A percentile compares a stretch with the other conserved stretches of the same genome.
Conservation (phyloP, 192 early-diverging fungal genomes). For the Geranomyces michiganensis region DNA sequence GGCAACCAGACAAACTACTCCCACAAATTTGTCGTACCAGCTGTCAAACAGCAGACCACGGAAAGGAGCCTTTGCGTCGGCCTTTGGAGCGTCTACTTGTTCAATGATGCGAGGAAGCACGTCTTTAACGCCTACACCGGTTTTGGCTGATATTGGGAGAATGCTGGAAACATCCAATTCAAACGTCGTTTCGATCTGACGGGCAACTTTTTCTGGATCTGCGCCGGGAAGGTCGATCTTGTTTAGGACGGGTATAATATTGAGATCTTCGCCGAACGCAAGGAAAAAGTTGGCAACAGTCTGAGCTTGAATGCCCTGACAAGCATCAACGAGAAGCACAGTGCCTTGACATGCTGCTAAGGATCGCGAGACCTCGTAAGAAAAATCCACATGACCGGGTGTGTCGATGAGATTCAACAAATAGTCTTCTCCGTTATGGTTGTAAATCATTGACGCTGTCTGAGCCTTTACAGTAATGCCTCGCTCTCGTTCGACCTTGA, state of each 20-base stretch:
- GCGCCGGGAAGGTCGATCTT: constrained; percentile 94
- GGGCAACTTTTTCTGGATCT: constrained; percentile 72
- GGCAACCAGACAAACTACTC: constrained; percentile 93
- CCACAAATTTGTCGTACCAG: constrained; percentile 97
- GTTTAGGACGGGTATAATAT: constrained; percentile 89
- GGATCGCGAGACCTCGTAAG: constrained; percentile 93
- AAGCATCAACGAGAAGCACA: constrained; percentile 88
- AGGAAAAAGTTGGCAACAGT: constrained; percentile 97
- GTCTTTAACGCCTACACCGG: constrained; percentile 59
- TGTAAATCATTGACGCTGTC: constrained; percentile 93
- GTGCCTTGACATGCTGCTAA: constrained; percentile 94
- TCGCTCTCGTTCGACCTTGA: constrained; percentile 92
- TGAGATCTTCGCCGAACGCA: constrained; percentile 85
- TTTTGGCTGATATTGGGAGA: constrained; percentile 83
- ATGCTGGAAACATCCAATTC: constrained; percentile 70
- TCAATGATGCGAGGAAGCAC: constrained; percentile 83
- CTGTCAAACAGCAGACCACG: constrained; percentile 93
- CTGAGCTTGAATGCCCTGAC: constrained; percentile 96
- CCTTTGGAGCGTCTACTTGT: constrained; percentile 72
- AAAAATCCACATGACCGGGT: constrained; percentile 89
- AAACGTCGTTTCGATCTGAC: constrained; percentile 86
- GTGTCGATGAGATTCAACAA: constrained; percentile 96
- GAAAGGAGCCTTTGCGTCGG: constrained; percentile 68
- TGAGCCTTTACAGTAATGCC: constrained; percentile 96
- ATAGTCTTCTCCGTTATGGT: constrained; percentile 75